A percentile compares a stretch with the other conserved stretches of the same genome.
Conservation (phyloP, 163 green algal genomes). For the Scenedesmus sp. region DNA sequence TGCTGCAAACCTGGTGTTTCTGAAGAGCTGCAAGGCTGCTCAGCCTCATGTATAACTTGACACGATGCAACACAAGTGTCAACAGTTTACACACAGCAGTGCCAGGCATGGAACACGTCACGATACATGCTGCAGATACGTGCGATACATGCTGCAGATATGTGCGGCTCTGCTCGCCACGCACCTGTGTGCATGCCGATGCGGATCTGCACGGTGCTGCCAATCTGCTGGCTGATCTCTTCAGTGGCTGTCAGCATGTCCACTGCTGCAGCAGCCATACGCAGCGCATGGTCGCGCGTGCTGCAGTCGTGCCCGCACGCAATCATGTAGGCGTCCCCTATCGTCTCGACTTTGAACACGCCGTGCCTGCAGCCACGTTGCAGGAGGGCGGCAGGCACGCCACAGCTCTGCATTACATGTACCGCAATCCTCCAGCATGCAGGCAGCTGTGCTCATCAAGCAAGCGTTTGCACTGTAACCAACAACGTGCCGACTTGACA, state of each 20-base stretch:
- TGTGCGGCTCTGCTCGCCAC: neutral
- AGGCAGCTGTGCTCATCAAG: no score
- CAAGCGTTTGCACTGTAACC: no score
- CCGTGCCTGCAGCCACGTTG: neutral
- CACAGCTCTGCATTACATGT: no score
- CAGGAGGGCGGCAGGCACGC: neutral
- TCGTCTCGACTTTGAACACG: slow-evolving; percentile 62
- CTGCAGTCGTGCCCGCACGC: slow-evolving; percentile 35
- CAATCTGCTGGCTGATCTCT: neutral
- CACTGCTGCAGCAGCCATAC: neutral
- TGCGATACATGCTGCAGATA: neutral
- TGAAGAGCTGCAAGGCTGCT: no score
- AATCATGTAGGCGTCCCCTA: slow-evolving; percentile 63
- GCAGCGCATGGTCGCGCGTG: slow-evolving; percentile 2
- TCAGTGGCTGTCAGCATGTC: slow-evolving; percentile 22
- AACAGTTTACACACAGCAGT: neutral
- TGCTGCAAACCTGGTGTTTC: neutral
- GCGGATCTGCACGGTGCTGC: slow-evolving; percentile 46
- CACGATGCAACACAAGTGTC: neutral
- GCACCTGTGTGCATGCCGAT: slow-evolving; percentile 65
- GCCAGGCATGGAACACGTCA: neutral
- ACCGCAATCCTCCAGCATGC: no score
- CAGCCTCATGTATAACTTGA: neutral
- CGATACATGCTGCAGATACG: neutral
- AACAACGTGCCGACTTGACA: no score